Percentiles rank a stretch among this genome's conserved stretches.
Conservation (phyloP, 176 grass and related monocot genomes). For the Carex pumila region DNA sequence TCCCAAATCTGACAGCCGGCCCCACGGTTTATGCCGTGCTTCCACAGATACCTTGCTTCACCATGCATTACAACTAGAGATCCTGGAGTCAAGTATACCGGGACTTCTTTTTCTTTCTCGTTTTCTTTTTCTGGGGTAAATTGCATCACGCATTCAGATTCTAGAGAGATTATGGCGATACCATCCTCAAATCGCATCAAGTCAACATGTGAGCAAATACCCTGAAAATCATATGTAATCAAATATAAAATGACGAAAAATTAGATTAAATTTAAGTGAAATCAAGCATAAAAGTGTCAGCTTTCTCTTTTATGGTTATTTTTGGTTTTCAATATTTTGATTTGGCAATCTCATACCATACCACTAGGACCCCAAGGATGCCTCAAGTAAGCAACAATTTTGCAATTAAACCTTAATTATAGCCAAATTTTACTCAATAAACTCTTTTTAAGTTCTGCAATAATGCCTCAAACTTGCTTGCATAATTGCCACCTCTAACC, state of each 20-base stretch:
- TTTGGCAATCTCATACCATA: background rate
- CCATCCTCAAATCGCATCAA: constrained; percentile 85
- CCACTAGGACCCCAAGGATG: background rate
- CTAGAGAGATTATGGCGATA: constrained; percentile 68
- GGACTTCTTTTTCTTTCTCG: constrained; percentile 12
- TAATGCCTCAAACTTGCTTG: background rate
- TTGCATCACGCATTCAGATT: constrained; percentile 69
- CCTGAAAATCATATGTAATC: constrained; percentile 21
- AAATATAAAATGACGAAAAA: background rate
- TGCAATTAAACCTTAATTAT: background rate
- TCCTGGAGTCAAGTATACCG: constrained; percentile 53
- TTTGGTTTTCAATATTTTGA: background rate
- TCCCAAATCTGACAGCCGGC: constrained; percentile 45
- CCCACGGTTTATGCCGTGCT: constrained; percentile 75
- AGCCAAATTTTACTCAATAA: background rate
- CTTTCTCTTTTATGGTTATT: background rate
- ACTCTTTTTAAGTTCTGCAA: background rate
- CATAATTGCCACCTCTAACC: background rate
- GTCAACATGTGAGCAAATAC: constrained; percentile 82
- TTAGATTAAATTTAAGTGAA: background rate
- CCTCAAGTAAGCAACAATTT: background rate
- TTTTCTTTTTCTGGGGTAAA: constrained; percentile 29
- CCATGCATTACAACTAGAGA: constrained; percentile 76
- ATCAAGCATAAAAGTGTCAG: background rate
- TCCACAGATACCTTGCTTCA: constrained; percentile 69